Evolutionary conservation across 257 asterid species (phyloP).

Genomic region (Scutellaria baicalensis): DNA sequence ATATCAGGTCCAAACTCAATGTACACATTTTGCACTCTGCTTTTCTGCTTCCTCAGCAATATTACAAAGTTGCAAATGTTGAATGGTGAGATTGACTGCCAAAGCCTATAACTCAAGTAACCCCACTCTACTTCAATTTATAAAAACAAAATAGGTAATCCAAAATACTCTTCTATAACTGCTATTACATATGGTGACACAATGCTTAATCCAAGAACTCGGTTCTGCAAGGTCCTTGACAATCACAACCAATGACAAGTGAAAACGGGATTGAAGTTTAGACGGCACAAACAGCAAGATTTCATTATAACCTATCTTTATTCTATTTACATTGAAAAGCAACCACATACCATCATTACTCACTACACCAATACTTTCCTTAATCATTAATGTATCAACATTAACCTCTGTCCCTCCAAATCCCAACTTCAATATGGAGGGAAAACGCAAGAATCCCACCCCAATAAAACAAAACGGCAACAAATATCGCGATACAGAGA

Average conservation of each 20-base stretch:
- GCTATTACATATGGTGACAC: background rate
- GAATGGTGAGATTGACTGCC: background rate
- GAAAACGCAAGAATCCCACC: background rate
- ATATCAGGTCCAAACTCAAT: background rate
- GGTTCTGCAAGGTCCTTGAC: background rate
- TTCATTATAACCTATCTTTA: background rate
- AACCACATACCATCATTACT: background rate
- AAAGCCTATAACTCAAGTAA: background rate
- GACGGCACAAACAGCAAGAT: background rate
- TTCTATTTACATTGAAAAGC: slow-evolving; percentile 2
- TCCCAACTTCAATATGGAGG: background rate
- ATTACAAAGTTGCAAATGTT: background rate
- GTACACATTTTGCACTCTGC: background rate
- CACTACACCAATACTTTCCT: background rate
- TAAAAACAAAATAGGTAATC: background rate
- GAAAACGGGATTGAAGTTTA: background rate
- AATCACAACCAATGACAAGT: background rate
- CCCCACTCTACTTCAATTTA: background rate
- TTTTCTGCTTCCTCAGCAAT: background rate
- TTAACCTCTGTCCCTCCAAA: background rate
- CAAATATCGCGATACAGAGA: background rate
- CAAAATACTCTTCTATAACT: background rate
- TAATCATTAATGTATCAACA: background rate
- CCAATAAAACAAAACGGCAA: background rate
- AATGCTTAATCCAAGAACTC: background rate